A percentile compares a stretch with the other conserved stretches of the same genome.
Conservation (phyloP, 2,329 filamentous ascomycete genomes). For the Fusarium sp. region DNA sequence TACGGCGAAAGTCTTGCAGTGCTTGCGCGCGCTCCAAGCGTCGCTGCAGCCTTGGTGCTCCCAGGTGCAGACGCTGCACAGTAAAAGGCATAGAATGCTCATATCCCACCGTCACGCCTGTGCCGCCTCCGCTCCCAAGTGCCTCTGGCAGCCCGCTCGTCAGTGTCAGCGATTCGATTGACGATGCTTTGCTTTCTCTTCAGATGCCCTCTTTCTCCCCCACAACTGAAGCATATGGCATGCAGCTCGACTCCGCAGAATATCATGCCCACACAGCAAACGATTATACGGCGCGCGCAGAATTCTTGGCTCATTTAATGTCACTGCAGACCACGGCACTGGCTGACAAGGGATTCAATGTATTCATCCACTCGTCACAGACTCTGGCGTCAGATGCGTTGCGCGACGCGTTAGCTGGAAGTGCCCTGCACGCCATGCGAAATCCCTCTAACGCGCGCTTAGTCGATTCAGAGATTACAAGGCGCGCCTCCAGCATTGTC, state of each 20-base stretch:
- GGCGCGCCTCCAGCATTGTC: not conserved
- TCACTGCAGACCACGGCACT: not conserved
- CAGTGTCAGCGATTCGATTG: too few relatives aligned
- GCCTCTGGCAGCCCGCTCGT: not conserved
- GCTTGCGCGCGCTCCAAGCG: not conserved
- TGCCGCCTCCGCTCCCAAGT: not conserved
- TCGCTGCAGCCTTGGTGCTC: not conserved
- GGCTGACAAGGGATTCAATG: not conserved
- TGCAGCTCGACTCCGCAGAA: not conserved
- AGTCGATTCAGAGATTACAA: not conserved
- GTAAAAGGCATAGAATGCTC: not conserved
- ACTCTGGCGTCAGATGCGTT: not conserved
- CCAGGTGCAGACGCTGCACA: not conserved
- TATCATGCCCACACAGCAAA: not conserved
- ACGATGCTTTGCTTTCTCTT: not conserved
- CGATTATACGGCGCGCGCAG: not conserved
- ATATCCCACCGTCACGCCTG: not conserved
- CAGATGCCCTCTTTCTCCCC: too few relatives aligned
- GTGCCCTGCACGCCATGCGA: not conserved
- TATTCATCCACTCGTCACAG: not conserved
- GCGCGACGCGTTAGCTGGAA: not conserved
- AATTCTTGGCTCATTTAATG: not conserved
- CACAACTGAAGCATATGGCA: not conserved
- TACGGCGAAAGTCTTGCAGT: not conserved
- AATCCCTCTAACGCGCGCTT: not conserved